phyloP scores from a whole-genome alignment of 768 basidiomycete species.

The Neoboletus brunneissimus region DNA sequence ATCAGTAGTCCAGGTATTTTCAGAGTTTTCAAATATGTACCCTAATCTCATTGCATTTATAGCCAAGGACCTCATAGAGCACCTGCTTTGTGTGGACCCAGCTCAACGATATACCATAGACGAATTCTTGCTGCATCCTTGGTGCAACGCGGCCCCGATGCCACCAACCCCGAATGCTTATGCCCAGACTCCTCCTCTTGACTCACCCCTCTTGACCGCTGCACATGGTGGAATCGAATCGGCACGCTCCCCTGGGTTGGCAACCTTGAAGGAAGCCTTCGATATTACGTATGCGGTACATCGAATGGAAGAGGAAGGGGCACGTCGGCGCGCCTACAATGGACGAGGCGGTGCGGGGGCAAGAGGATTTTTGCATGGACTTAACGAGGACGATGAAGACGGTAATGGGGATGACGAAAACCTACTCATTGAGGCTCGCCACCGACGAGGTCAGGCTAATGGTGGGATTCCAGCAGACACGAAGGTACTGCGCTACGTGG shows the following conservation, averaged over 20 bases:
- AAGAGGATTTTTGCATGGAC: constrained; percentile 73
- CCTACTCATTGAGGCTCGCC: constrained; percentile 48
- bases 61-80: constrained; percentile 95
- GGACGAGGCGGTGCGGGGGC: constrained; percentile 74
- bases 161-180: constrained; percentile 63
- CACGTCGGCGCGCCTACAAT: constrained; percentile 77
- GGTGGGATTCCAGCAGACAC: constrained; percentile 1
- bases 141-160: constrained; percentile 75
- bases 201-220: constrained; percentile 87
- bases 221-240: constrained; percentile 69
- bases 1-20: constrained; percentile 72
- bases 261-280: constrained; percentile 95
- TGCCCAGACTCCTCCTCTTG: constrained; percentile 49
- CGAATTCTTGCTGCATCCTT: constrained; percentile 94
- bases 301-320: constrained; percentile 98
- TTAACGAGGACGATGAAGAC: constrained; percentile 93
- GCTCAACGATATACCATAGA: constrained; percentile 96
- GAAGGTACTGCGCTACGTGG: constrained; percentile 15
- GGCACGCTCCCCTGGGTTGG: constrained; percentile 87
- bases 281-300: constrained; percentile 99
- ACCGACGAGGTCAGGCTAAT: constrained; percentile 37
- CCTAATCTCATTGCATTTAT: constrained; percentile 14
- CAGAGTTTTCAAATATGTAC: not conserved
- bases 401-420: constrained; percentile 47
- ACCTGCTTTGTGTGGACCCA: constrained; percentile 94